phyloP scores from a whole-genome alignment of 306 rosid genomes.

The Vigna trinervia region DNA sequence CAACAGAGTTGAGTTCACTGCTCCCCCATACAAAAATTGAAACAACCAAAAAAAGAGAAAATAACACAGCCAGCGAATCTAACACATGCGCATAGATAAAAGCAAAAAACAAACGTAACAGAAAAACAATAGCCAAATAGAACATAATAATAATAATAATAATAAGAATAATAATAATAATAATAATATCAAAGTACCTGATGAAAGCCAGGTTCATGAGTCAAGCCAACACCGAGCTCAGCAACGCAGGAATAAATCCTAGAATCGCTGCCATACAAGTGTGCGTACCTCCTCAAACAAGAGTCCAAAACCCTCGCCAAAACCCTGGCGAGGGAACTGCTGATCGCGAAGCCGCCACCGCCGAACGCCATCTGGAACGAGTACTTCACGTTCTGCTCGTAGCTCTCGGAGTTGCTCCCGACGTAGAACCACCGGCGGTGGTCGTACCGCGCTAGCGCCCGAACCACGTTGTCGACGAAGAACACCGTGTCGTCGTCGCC shows the following conservation, averaged over 20 bases:
- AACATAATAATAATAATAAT: neutral
- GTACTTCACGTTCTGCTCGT: slow-evolving; percentile 67
- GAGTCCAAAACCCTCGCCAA: slow-evolving; percentile 83
- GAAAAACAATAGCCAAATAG: neutral
- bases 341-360: slow-evolving; percentile 91
- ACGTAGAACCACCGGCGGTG: slow-evolving; percentile 77
- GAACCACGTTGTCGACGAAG: slow-evolving; percentile 81
- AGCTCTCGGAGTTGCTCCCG: slow-evolving; percentile 86
- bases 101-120: neutral
- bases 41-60: neutral
- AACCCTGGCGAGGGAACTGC: slow-evolving; percentile 72
- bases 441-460: slow-evolving; percentile 69
- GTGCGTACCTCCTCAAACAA: slow-evolving; percentile 77
- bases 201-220: slow-evolving; percentile 96
- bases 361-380: slow-evolving; percentile 93
- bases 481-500: slow-evolving; percentile 95
- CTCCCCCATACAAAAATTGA: neutral
- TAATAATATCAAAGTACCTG: slow-evolving; percentile 58
- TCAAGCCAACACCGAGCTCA: slow-evolving; percentile 83
- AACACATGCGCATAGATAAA: slow-evolving; percentile 8
- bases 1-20: neutral
- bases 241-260: slow-evolving; percentile 82
- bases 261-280: slow-evolving; percentile 91
- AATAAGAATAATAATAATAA: neutral
- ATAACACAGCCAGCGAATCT: slow-evolving; percentile 3